phyloP scores from a whole-genome alignment of 192 early-diverging fungal species.

The Gryganskiella cystojenkinii region DNA sequence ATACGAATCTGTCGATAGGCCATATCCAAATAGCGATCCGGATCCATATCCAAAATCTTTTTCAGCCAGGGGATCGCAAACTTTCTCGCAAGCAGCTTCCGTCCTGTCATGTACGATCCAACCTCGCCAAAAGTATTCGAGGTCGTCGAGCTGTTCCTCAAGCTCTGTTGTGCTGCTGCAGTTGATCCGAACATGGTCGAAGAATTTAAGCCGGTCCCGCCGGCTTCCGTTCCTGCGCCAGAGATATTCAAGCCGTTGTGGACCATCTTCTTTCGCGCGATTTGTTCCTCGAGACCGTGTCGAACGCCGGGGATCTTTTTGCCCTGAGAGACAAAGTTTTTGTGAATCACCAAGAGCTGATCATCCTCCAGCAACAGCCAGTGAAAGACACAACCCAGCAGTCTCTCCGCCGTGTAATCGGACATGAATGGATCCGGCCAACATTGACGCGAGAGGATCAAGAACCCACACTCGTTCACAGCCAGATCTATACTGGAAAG shows the following conservation, averaged over 20 bases:
- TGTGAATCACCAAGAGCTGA: constrained; percentile 56
- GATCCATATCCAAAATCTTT: constrained; percentile 55
- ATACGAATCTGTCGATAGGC: constrained; percentile 55
- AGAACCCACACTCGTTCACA: constrained; percentile 64
- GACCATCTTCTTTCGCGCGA: constrained; percentile 1
- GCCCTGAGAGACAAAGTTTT: constrained; percentile 53
- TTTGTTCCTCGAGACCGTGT: constrained; percentile 44
- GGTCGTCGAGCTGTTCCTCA: constrained; percentile 16
- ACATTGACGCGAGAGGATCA: constrained; percentile 60
- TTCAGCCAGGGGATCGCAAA: constrained; percentile 63
- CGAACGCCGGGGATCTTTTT: constrained; percentile 51
- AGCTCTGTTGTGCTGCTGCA: background rate
- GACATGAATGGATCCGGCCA: constrained; percentile 73
- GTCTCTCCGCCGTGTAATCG: constrained; percentile 57
- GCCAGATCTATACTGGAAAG: constrained; percentile 61
- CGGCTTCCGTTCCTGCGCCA: background rate
- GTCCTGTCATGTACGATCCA: constrained; percentile 59
- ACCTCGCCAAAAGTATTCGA: constrained; percentile 37
- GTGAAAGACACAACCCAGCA: constrained; percentile 56
- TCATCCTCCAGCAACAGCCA: constrained; percentile 67
- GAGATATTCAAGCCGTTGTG: background rate
- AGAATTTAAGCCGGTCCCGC: too few species aligned
- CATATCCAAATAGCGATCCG: constrained; percentile 44
- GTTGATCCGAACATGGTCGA: background rate
- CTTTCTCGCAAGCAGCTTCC: constrained; percentile 58